These are phyloP conservation scores for Yarrowia keelungensis DNA, from an alignment of 805 yeast genomes.

Conservation along the genomic window DNA sequence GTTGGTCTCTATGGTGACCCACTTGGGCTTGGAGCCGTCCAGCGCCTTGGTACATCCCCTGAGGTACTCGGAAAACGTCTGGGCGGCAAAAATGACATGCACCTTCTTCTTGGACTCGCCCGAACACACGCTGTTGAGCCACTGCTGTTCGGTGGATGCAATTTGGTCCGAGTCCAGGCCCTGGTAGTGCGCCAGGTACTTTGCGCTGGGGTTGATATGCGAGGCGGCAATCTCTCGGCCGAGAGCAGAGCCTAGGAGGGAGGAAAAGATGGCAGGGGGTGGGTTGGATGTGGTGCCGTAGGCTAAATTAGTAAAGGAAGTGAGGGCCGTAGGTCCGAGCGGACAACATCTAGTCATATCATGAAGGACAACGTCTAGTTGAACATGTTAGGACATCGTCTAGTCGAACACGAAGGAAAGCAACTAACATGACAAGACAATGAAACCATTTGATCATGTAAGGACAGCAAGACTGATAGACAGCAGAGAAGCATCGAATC, in stretches of 20 bases:
- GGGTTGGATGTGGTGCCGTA: slow-evolving; percentile 14
- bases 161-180: slow-evolving; percentile 38
- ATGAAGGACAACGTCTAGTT: no score
- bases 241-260: slow-evolving; percentile 42
- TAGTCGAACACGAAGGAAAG: no score
- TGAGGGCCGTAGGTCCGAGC: no score
- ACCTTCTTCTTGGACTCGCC: slow-evolving; percentile 47
- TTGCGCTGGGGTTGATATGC: slow-evolving; percentile 40
- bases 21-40: slow-evolving; percentile 40
- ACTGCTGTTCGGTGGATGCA: slow-evolving; percentile 42
- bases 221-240: slow-evolving; percentile 44
- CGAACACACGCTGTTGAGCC: slow-evolving; percentile 43
- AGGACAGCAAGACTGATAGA: no score
- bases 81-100: slow-evolving; percentile 47
- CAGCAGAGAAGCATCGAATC: no score
- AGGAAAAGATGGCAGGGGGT: slow-evolving; percentile 42
- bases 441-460: no score
- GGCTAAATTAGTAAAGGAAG: slow-evolving; percentile 3
- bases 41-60: slow-evolving; percentile 27
- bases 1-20: slow-evolving; percentile 46
- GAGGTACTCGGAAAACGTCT: slow-evolving; percentile 45
- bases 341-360: no score
- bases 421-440: no score
- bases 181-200: slow-evolving; percentile 17
- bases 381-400: no score